Base-by-base conservation (phyloP, 108 stramenopile species). In the Cyclotella choctawhatcheeana region DNA sequence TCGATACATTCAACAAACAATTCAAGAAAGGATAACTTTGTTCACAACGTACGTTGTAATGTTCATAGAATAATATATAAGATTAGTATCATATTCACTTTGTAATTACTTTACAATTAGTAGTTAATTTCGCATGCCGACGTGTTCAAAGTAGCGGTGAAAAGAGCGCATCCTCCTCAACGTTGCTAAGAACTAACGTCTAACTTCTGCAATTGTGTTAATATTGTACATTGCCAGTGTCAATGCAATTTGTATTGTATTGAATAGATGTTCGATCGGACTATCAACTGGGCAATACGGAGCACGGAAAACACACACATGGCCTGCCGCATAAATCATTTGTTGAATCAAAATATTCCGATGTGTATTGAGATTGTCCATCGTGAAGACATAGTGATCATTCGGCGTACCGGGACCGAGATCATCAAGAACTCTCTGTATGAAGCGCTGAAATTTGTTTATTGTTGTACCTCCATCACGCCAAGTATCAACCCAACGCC, bases 351-450 rank as follows among this genome's bases (percentile, higher is more conserved):
- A 30, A 29, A 30, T 29, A 13, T 16, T 24, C 10, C 55, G 13
- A 14, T 56, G 55, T 25, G 55, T 5, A 56, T 30, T 56, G 26
- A 56, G 29, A 27, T 56, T 56, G 24, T 27, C 55, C 55, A 56
- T 56, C 25, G 55, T 56, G 27, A 56, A 56, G 27, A 18, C 18
- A 8, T 16, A 14, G 5, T 7, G 26, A 7, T 30, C 6, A 13
- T 29, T 13, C 12, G 55, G 55, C 5, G 55, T 56, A 3, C 50
- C 50, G 21, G 50, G 50, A n/a, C 6, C 50, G 18, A 51, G 8
- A 51, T 51, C 50, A 51, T 51, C 29, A 5, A 56, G 8, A 25
- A 56, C 29, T 8, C 55, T 10, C 27, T 27, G 26, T 4, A 56
- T 27, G 16, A 56, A 56, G 10, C 10, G 8, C 13, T 5, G 7